Evolutionary conservation across 768 basidiomycete species (phyloP), one percentile per base, ranked within the genome.

Genomic region (Lactifluus rugatus): DNA sequence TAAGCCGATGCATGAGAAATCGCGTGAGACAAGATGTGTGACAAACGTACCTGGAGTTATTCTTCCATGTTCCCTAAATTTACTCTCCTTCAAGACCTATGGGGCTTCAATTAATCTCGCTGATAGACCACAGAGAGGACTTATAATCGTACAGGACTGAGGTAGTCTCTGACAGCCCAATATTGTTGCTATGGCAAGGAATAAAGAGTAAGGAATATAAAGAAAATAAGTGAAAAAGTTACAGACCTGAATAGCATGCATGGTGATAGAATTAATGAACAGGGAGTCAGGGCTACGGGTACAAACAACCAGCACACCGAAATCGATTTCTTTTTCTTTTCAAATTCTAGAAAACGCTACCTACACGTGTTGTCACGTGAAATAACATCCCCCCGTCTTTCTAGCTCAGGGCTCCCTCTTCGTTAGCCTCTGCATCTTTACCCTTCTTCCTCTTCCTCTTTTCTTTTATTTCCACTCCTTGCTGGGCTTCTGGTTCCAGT

Each of bases 11-110:
- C 61, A 67, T 58, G 61, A 59, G 52, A 62, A 57, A 52, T 56
- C 52, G 53, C 65, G 63, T 62, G 65, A 19, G 36, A 45, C 17
- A 17, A 36, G 45, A 14, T 25, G 32, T 54, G 28, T 26, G 16
- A 31, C 42, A 50, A 28, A 71, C 81, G 61, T 56, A 93, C 91
- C 93, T 61, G 93, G 93, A 17, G 89, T 96, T 65, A 97, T 94
- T 54, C 94, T 81, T 7, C 96, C 96, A 67, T 95, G 91, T 72
- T 99, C 96, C 71, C 95, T 97, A 79, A 99, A 99, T 71, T 98
- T 98, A 75, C 89, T 93, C 75, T 98, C 94, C 68, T 86, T 91
- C 64, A 98, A 81, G 23, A 99, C 93, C 93, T 96, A 70, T 3
- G 31, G 62, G 28, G 45, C 46, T 44, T 64, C 62, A 41, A 69